Evolutionary conservation across 208 protist genomes (phyloP), one percentile per base, ranked within the genome.

Genomic region (Leishmania guyanensis): DNA sequence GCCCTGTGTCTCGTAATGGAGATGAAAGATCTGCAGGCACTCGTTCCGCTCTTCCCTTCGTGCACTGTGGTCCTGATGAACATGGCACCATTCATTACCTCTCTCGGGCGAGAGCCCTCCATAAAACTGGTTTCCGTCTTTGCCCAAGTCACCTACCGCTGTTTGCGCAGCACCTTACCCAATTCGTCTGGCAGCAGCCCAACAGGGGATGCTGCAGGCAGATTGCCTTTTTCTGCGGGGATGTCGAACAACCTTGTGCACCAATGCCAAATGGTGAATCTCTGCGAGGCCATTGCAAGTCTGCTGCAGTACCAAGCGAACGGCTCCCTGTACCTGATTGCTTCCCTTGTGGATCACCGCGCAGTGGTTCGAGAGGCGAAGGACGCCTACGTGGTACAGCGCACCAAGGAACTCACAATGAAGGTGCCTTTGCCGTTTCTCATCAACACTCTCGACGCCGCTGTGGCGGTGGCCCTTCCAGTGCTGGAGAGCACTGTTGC

Each of bases 61-160:
- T 96, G 95, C 83, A 90, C 87, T 39, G 85, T 89, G 10, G 80
- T 98, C 3, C 48, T 98, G 68, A 79, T 91, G 1, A 98, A 98
- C 79, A 80, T 98, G 65, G 88, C 94, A 8, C 94, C 96, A 14
- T 98, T 94, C 81, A 86, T 98, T n/a, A 96, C 78, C 12, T 77
- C 68, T 6, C 82, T 96, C 26, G 82, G 88, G 68, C 69, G 58
- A 43, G 70, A 77, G 12, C 82, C 88, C 46, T 90, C 94, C 9
- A 78, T 84, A 1, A 88, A 88, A 53, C 77, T 97, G 33, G 88
- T 93, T 14, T 80, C 82, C 66, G 73, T 88, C 5, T 96, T 97
- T 71, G 83, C 86, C 8, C 84, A 86, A 17, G 73, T 85, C 10
- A 83, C 92, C 20, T 85, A 88, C 16, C 80, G 84, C 62, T 93